These are phyloP conservation scores for Psilocybe cyanescens DNA, from an alignment of 768 basidiomycete species.

Conservation along the genomic window DNA sequence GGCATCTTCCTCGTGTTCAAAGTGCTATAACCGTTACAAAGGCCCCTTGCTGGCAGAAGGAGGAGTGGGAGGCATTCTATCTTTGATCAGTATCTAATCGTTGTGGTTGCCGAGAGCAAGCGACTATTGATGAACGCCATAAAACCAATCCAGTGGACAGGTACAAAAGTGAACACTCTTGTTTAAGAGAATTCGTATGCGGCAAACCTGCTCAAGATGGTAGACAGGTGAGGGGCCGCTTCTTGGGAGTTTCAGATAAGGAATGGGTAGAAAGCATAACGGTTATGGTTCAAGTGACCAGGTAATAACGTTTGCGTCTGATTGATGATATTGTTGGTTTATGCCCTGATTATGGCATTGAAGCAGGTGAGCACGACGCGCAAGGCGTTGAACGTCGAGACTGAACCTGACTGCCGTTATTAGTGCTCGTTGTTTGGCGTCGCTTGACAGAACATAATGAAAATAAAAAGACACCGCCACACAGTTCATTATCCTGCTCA, in stretches of 20 bases:
- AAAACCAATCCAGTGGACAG: no score
- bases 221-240: no score
- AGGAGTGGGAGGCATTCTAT: no score
- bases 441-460: not conserved
- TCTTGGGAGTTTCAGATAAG: not conserved
- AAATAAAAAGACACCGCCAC: not conserved
- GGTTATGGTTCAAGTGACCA: not conserved
- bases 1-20: no score
- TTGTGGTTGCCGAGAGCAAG: no score
- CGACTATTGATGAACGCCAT: no score
- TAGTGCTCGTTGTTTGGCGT: constrained; percentile 2
- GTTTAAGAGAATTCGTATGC: no score
- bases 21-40: no score
- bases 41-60: no score
- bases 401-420: not conserved
- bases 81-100: no score
- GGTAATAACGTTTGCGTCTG: not conserved
- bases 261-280: not conserved
- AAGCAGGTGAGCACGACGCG: not conserved
- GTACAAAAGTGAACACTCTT: no score
- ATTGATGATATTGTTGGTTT: not conserved
- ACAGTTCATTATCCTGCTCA: not conserved
- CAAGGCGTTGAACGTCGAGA: not conserved
- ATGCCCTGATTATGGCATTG: not conserved
- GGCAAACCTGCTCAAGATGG: no score